Evolutionary conservation across 352 stramenopile species (phyloP), one percentile per base, ranked within the genome.

Genomic region (Phytophthora cryptogea): DNA sequence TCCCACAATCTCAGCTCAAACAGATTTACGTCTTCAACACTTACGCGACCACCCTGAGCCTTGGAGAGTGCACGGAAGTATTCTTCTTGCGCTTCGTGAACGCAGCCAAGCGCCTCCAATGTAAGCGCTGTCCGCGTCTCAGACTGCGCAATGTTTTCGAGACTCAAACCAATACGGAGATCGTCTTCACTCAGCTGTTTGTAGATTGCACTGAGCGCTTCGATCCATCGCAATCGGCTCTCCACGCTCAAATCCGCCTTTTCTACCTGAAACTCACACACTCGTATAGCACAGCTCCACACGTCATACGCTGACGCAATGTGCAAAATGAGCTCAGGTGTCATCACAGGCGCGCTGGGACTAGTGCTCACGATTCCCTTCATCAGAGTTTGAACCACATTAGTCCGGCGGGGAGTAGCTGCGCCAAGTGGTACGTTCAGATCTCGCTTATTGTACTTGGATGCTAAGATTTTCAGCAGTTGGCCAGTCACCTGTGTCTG

Each of bases 1-100:
- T 97, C 84, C 88, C 89, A 95, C 23, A 94, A 59, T 10, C 88
- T 73, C 5, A 96, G 51, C 70, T 97, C 89, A 48, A 96, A 95
- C 16, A 91, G 41, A 59, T 86, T 96, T 7, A 92, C 79, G 44
- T 94, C 82, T 31, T 94, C 83, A 40, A 92, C 80, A 54, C 74
- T 87, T 37, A 89, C 78, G 16, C 74, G 81, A 0, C 81, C 79
- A 16, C 75, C 89, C 54, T 94, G 81, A 4, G 82, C 78, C 43
- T 90, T 91, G 0, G 84, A 92, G 0, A 96, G 68, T 20, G 83
- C 84, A 28, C 89, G 77, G 54, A 92, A 95, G 57, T 95, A 95
- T 56, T 92, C 86, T 44, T 96, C 88, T 35, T 96, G 88, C 1
- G 87, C 83, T 69, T 96, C 85, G 33, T 95, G 83, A 13, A 93